phyloP scores from a whole-genome alignment of 139 green algal species.

The Ettlia oleoabundans region DNA sequence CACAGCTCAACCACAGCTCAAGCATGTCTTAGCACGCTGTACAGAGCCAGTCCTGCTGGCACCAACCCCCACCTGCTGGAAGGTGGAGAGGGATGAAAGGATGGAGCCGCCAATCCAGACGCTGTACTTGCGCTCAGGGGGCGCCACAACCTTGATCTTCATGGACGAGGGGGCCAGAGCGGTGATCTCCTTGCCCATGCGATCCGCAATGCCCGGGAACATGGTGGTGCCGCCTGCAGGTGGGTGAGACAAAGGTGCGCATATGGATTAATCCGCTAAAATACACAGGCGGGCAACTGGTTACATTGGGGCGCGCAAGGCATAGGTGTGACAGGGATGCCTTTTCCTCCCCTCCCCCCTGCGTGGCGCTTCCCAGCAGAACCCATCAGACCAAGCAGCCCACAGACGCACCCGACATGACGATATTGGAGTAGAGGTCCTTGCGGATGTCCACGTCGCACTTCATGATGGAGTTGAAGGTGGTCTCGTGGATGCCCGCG shows the following conservation, averaged over 20 bases:
- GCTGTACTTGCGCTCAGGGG: conserved; percentile 94
- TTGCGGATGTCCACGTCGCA: conserved; percentile 98
- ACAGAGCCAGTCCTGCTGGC: too few relatives aligned
- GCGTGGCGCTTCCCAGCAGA: too few relatives aligned
- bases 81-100: conserved; percentile 97
- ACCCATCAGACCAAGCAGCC: not conserved
- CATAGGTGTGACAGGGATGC: too few relatives aligned
- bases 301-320: too few relatives aligned
- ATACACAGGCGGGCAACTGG: too few relatives aligned
- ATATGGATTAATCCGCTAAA: too few relatives aligned
- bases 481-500: conserved; percentile 94
- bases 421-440: conserved; percentile 97
- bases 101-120: conserved; percentile 99
- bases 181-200: conserved; percentile 98
- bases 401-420: conserved; percentile 65
- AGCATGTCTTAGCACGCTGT: too few relatives aligned
- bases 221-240: conserved; percentile 90
- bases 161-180: conserved; percentile 87
- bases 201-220: conserved; percentile 97
- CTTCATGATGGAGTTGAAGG: conserved; percentile 99
- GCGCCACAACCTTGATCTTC: conserved; percentile 97
- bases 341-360: too few relatives aligned
- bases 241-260: not conserved
- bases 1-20: too few relatives aligned
- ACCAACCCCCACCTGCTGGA: conserved; percentile 92